Percentiles rank a stretch among this genome's conserved stretches.
phyloP scores from a whole-genome alignment of 2,329 filamentous ascomycete genomes.

The Diaporthe caulivora region DNA sequence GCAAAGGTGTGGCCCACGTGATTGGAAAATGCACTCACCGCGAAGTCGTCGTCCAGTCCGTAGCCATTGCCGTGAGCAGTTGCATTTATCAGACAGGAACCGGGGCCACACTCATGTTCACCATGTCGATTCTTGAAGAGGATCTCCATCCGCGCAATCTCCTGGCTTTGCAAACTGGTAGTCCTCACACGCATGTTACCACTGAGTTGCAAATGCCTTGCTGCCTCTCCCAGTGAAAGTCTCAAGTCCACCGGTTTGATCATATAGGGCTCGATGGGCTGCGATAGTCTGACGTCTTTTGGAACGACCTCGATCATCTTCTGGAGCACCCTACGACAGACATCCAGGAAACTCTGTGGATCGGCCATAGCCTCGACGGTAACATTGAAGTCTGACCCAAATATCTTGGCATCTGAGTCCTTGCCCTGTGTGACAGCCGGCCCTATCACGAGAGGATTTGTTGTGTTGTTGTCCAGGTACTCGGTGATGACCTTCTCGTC shows the following conservation, averaged over 20 bases:
- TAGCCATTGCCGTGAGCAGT: constrained; percentile 8
- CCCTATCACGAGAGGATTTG: constrained; percentile 65
- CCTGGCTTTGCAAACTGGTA: background rate
- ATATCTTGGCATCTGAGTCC: constrained; percentile 66
- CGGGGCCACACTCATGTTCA: background rate
- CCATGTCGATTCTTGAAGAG: constrained; percentile 6
- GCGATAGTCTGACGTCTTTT: constrained; percentile 58
- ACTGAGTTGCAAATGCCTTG: constrained; percentile 58
- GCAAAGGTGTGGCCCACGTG: background rate
- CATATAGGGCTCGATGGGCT: constrained; percentile 63
- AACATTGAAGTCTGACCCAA: constrained; percentile 63
- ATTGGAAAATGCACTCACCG: background rate
- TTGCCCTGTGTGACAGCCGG: constrained; percentile 56
- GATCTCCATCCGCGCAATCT: constrained; percentile 12
- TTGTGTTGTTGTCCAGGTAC: constrained; percentile 64
- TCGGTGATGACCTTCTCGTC: constrained; percentile 67
- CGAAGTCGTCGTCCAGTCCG: constrained; percentile 13
- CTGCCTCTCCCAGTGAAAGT: constrained; percentile 61
- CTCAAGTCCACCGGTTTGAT: constrained; percentile 68
- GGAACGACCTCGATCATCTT: constrained; percentile 71
- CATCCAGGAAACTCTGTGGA: constrained; percentile 56
- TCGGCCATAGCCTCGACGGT: constrained; percentile 62
- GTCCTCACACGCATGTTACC: constrained; percentile 57
- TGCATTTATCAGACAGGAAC: background rate
- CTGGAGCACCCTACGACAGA: constrained; percentile 63